phyloP scores from a whole-genome alignment of 176 grass and related monocot species.

The Aegilops sharonensis region DNA sequence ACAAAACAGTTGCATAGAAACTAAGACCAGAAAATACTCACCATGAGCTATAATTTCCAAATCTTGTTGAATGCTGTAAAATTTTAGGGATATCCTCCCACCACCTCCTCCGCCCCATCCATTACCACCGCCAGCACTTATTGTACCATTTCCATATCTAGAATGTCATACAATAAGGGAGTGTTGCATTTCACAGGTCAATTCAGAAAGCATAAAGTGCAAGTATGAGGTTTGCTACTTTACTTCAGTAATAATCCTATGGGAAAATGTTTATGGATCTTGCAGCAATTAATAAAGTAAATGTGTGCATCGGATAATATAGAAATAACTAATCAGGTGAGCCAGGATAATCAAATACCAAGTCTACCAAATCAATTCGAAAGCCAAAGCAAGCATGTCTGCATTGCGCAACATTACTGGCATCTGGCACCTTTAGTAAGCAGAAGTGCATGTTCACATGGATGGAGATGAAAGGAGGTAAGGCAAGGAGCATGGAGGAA shows the following conservation, averaged over 20 bases:
- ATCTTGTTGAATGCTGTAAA: conserved; percentile 95
- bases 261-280: not conserved
- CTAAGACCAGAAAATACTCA: conserved; percentile 50
- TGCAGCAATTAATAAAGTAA: conserved; percentile 12
- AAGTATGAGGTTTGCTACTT: not conserved
- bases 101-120: conserved; percentile 96
- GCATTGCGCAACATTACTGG: too few relatives aligned
- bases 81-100: conserved; percentile 84
- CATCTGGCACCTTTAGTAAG: too few relatives aligned
- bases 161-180: conserved; percentile 27
- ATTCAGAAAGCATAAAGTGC: conserved; percentile 19
- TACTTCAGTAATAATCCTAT: too few relatives aligned
- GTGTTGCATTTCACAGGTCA: conserved; percentile 9
- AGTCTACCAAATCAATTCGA: too few relatives aligned
- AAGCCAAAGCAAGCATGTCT: too few relatives aligned
- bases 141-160: conserved; percentile 93
- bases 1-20: conserved; percentile 10
- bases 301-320: too few relatives aligned
- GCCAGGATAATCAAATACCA: too few relatives aligned
- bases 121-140: conserved; percentile 89
- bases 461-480: too few relatives aligned
- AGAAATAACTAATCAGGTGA: too few relatives aligned
- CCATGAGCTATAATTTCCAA: conserved; percentile 84
- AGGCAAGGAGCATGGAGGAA: too few relatives aligned
- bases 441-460: too few relatives aligned